These are phyloP conservation scores for Trypanosoma scelopori DNA, from an alignment of 208 protist genomes.

Conservation along the genomic window DNA sequence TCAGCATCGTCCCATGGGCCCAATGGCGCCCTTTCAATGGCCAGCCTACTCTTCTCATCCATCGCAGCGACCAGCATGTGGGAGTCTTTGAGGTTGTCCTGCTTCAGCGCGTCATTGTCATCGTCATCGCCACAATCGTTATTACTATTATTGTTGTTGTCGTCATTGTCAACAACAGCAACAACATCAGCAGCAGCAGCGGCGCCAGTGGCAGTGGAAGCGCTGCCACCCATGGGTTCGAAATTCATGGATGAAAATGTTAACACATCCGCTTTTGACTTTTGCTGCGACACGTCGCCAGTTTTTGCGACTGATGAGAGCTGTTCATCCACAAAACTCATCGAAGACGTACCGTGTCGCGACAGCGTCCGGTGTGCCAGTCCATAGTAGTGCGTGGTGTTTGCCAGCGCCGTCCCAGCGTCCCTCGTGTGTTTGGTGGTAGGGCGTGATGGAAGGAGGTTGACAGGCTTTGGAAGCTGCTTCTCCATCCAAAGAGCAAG, in stretches of 20 bases:
- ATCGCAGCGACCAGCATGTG: slow-evolving; percentile 9
- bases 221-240: no score
- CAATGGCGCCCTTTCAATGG: slow-evolving; percentile 28
- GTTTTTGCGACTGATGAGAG: not conserved
- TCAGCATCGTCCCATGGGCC: slow-evolving; percentile 34
- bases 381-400: slow-evolving; percentile 29
- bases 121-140: slow-evolving; percentile 14
- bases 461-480: slow-evolving; percentile 25
- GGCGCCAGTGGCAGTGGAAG: no score
- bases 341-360: not conserved
- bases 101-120: not conserved
- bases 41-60: slow-evolving; percentile 27
- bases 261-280: slow-evolving; percentile 6
- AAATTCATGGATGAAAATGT: not conserved
- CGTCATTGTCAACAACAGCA: not conserved
- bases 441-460: slow-evolving; percentile 10
- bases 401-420: slow-evolving; percentile 1
- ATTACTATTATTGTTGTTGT: not conserved
- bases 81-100: not conserved
- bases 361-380: slow-evolving; percentile 11
- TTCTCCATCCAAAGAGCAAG: slow-evolving; percentile 40
- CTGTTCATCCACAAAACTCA: not conserved
- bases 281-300: not conserved
- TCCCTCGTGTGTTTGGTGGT: not conserved
- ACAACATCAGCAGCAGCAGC: no score